Base-by-base conservation (phyloP, 345 rosid genomes). In the Salix suchowensis region DNA sequence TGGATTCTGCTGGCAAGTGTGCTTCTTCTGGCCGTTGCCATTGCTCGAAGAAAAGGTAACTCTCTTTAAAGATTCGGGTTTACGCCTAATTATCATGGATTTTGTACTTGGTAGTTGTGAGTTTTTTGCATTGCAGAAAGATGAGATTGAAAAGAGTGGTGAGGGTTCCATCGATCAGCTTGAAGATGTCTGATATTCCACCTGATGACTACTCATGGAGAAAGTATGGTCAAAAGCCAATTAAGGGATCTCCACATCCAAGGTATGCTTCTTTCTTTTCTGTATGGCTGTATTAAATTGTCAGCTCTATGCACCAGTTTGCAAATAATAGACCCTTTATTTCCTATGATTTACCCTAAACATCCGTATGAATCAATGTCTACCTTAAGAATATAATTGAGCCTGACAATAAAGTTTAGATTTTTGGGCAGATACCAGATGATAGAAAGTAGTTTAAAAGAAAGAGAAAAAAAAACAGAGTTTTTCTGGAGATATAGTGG, bases 21-120 rank as follows among this genome's bases (percentile, higher is more conserved):
- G 86, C 34, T 50, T 81, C 95, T 8, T 88, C 96, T 4, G 85
- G 91, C 15, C 86, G 88, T 26, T 95, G 98, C 86, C 98, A 93
- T 88, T 95, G 98, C 80, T 85, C 97, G 77, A 95, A 95, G 89
- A 95, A 93, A 87, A 91, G 97, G 75, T 74, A 18, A 19, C 44
- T 19, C 9, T 58, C 28, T 58, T 58, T 58, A 13, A n/a, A 1
- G 28, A 23, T 58, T n/a, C 11, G 12, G 5, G 24, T 58, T 58
- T 4, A 58, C 40, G 9, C 15, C 10, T 52, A 15, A 32, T 50
- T 67, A 52, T 66, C 21, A 4, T 58, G 62, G 69, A 44, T 70
- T 32, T 65, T 65, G 40, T 65, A 50, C 26, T 68, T 30, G 39
- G 21, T 66, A 4, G 21, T 32, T 32, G 39, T 2, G 13, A 23